Base-by-base conservation (phyloP, 2,329 filamentous ascomycete species). In the Aspergillus cejpii region DNA sequence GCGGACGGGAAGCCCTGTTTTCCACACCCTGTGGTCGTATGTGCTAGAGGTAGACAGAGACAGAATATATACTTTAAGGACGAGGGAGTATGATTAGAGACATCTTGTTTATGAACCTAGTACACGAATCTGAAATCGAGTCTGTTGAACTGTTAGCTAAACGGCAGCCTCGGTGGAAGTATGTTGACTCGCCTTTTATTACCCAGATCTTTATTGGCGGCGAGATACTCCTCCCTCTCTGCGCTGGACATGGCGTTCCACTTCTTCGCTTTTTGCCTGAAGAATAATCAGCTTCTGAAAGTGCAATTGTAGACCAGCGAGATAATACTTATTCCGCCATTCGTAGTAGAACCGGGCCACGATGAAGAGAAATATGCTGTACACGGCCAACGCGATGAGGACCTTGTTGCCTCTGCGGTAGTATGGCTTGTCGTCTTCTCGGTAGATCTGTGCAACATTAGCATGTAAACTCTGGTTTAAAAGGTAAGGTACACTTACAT, bases 351-450 rank as follows among this genome's bases (percentile, higher is more conserved):
- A 47, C 42, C 68, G 69, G 14, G 64, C 60, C 2, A 62, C 65
- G 24, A 80, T 20, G 37, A 81, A 80, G 0, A 74, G 54, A 0
- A 72, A 59, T 6, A 80, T 54, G 15, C 73, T 71, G 21, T 78
- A 68, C 0, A 67, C 69, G 2, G 74, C 64, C 39, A 82, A 68
- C 1, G 67, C 74, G 19, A 83, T 72, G 39, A 80, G 68, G 2
- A 80, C 73, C 19, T 69, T 76, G 62, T 82, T 82, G 6, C 79
- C 79, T 3, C 56, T 70, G 47, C 76, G 74, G 57, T 80, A 82
- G 53, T 76, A 74, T 0, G 78, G 78, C 5, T 69, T 67, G 44
- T 81, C 79, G 44, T 72, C 67, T 14, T 74, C 62, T 19, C 76
- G 74, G 52, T 80, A 80, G 47, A 80, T 75, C 63, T 80, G 70